phyloP scores from a whole-genome alignment of 768 basidiomycete species.

The Psilocybe cyanescens region DNA sequence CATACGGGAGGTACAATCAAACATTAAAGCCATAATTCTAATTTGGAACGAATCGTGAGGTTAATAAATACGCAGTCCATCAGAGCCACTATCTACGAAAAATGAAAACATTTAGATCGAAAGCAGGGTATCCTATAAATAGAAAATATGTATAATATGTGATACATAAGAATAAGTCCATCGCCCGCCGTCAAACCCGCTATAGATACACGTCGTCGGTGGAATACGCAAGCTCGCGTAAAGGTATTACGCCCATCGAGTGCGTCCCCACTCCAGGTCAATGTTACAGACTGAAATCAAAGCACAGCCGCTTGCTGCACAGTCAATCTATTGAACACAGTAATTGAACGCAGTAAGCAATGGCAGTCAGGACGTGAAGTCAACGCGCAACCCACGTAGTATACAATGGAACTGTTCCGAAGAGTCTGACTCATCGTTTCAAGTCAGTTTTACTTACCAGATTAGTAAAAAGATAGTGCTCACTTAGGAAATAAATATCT shows the following conservation, averaged over 20 bases:
- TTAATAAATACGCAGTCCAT: too few relatives aligned
- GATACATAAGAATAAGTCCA: background rate
- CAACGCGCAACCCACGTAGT: background rate
- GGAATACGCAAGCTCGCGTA: background rate
- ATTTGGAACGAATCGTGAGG: too few relatives aligned
- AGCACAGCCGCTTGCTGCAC: slow-evolving; percentile 3
- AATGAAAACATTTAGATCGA: background rate
- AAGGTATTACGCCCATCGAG: background rate
- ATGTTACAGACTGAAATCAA: background rate
- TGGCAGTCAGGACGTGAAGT: background rate
- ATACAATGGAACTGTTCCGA: background rate
- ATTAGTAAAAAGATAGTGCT: background rate
- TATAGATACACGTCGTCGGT: slow-evolving; percentile 1
- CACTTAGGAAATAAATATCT: background rate
- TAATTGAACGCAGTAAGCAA: background rate
- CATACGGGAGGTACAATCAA: too few relatives aligned
- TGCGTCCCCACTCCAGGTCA: background rate
- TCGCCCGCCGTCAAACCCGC: slow-evolving; percentile 4
- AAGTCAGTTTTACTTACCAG: background rate
- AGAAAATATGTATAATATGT: background rate
- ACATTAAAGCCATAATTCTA: too few relatives aligned
- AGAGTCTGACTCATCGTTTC: background rate
- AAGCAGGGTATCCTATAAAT: background rate
- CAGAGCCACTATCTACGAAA: slow-evolving; percentile 3
- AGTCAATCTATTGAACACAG: background rate